A percentile compares a stretch with the other conserved stretches of the same genome.
Evolutionary conservation across 306 rosid genomes (phyloP).

Genomic region (Styphnolobium japonicum): DNA sequence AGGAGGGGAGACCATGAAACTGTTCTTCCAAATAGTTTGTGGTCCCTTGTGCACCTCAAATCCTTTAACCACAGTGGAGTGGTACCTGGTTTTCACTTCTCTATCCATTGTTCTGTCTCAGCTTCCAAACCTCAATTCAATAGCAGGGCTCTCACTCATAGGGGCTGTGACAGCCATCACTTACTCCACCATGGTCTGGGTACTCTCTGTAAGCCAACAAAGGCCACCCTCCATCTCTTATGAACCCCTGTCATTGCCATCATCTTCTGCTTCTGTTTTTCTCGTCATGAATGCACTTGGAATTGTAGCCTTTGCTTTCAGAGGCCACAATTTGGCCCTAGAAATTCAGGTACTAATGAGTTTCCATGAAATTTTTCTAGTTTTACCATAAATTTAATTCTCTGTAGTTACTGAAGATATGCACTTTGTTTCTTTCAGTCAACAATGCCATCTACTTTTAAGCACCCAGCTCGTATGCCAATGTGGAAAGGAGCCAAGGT

Average conservation of each 20-base stretch:
- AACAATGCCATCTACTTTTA: slow-evolving; percentile 98
- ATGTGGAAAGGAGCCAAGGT: slow-evolving; percentile 99
- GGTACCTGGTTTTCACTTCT: slow-evolving; percentile 97
- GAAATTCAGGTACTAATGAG: slow-evolving; percentile 76
- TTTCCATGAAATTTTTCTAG: neutral
- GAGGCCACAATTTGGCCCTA: slow-evolving; percentile 88
- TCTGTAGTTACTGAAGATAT: neutral
- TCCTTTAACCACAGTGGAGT: slow-evolving; percentile 93
- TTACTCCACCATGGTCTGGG: slow-evolving; percentile 96
- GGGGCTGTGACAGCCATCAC: slow-evolving; percentile 99
- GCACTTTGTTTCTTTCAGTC: slow-evolving; percentile 47
- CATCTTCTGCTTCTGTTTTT: slow-evolving; percentile 64
- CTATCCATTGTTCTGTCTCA: slow-evolving; percentile 91
- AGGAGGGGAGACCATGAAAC: slow-evolving; percentile 98
- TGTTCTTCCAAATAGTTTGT: slow-evolving; percentile 90
- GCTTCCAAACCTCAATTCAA: slow-evolving; percentile 97
- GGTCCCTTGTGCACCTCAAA: slow-evolving; percentile 87
- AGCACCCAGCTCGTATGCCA: slow-evolving; percentile 98
- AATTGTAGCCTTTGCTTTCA: slow-evolving; percentile 89
- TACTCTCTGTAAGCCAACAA: slow-evolving; percentile 85
- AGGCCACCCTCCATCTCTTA: slow-evolving; percentile 89
- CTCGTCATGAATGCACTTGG: slow-evolving; percentile 91
- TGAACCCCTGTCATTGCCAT: slow-evolving; percentile 60
- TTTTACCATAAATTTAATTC: neutral
- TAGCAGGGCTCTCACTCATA: slow-evolving; percentile 91